Conservation (phyloP, 257 asterid genomes). For the Ilex aquifolium region DNA sequence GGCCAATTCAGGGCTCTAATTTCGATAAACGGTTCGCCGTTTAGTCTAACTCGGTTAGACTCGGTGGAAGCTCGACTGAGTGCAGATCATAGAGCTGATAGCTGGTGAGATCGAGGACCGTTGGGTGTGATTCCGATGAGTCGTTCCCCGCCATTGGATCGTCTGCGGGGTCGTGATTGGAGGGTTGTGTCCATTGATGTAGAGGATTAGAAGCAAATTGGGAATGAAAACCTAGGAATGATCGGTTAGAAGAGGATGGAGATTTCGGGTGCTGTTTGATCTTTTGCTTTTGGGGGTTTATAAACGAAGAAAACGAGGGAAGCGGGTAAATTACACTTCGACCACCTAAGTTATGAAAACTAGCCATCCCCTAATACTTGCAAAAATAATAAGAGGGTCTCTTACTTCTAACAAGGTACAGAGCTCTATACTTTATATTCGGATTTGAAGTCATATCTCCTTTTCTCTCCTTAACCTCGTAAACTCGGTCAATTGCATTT, state of each 20-base stretch:
- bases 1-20: conserved; percentile 76
- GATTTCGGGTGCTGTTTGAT: too few species aligned
- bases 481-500: too few species aligned
- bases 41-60: conserved; percentile 69
- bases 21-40: conserved; percentile 81
- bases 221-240: neutral
- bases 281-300: too few species aligned
- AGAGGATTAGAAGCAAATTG: neutral
- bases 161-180: conserved; percentile 7
- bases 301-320: too few species aligned
- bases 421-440: too few species aligned
- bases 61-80: conserved; percentile 60
- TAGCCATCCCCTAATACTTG: too few species aligned
- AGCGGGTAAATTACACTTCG: too few species aligned
- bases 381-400: too few species aligned
- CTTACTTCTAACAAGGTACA: too few species aligned
- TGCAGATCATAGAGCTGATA: conserved; percentile 85
- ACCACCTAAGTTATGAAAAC: too few species aligned
- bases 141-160: conserved; percentile 27
- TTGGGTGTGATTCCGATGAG: conserved; percentile 16
- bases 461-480: too few species aligned
- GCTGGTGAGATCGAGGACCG: conserved; percentile 70
- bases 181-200: conserved; percentile 8
- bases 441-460: too few species aligned
- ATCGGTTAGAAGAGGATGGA: neutral